Conservation (phyloP, 2,329 filamentous ascomycete species). For the Immersiporthe knoxdaviesiana region DNA sequence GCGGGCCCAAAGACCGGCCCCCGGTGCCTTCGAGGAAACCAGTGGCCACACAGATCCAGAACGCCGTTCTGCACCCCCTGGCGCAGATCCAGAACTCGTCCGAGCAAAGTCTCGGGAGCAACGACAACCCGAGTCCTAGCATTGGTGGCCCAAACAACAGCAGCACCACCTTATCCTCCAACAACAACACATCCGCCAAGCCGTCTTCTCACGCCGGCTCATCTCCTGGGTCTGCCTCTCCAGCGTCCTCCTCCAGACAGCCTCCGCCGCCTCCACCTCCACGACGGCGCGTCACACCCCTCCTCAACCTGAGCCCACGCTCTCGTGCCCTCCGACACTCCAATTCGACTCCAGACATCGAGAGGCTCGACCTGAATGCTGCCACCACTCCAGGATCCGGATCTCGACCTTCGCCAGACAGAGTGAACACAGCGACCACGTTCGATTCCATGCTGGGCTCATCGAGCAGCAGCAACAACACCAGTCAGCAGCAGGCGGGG, state of each 20-base stretch:
- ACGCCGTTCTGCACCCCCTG: slow-evolving; percentile 42
- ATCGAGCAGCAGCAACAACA: slow-evolving; percentile 33
- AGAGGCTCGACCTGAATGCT: slow-evolving; percentile 41
- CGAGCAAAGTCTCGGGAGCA: slow-evolving; percentile 37
- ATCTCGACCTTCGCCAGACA: slow-evolving; percentile 18
- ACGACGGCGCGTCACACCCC: slow-evolving; percentile 48
- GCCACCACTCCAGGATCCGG: slow-evolving; percentile 33
- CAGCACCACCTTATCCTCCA: slow-evolving; percentile 28
- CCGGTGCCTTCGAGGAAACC: slow-evolving; percentile 44
- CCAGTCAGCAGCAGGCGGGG: slow-evolving; percentile 28
- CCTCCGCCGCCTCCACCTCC: slow-evolving; percentile 52
- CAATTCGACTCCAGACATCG: slow-evolving; percentile 41
- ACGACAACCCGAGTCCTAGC: slow-evolving; percentile 24
- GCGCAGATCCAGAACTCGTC: slow-evolving; percentile 48
- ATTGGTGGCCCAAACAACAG: slow-evolving; percentile 25
- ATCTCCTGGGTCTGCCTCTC: slow-evolving; percentile 16
- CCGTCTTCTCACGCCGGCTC: slow-evolving; percentile 16
- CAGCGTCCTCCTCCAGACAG: slow-evolving; percentile 26
- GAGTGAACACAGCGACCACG: slow-evolving; percentile 24
- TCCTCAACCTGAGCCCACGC: slow-evolving; percentile 40
- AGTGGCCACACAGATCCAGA: slow-evolving; percentile 30
- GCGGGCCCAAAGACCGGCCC: slow-evolving; percentile 39
- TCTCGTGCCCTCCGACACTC: slow-evolving; percentile 39
- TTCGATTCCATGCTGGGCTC: slow-evolving; percentile 29
- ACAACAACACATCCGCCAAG: slow-evolving; percentile 25